A percentile compares a stretch with the other conserved stretches of the same genome.
Conservation (phyloP, 2,329 filamentous ascomycete genomes). For the Alternaria viburni region DNA sequence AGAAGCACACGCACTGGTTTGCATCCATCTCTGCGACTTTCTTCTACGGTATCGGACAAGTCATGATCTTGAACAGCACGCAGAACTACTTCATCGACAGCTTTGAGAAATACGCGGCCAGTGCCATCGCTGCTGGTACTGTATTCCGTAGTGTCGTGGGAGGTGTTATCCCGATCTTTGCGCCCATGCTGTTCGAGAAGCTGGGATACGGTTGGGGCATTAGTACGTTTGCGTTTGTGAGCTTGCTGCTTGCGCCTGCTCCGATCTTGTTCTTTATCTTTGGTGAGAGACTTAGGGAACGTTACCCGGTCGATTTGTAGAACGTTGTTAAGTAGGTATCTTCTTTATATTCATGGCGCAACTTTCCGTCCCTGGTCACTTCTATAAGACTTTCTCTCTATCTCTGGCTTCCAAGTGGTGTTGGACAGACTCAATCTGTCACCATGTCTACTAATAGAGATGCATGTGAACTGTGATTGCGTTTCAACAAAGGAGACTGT, state of each 20-base stretch:
- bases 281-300: constrained; percentile 55
- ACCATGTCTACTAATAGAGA: background rate
- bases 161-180: constrained; percentile 56
- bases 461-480: background rate
- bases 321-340: background rate
- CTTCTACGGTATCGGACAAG: constrained; percentile 60
- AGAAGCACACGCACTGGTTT: constrained; percentile 51
- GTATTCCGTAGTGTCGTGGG: constrained; percentile 56
- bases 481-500: background rate
- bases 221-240: constrained; percentile 56
- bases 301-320: constrained; percentile 40
- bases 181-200: constrained; percentile 52
- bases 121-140: constrained; percentile 58
- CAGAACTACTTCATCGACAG: constrained; percentile 64
- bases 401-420: background rate
- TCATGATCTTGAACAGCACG: constrained; percentile 60
- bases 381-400: background rate
- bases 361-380: background rate
- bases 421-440: background rate
- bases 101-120: constrained; percentile 59
- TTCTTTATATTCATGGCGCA: background rate
- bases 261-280: constrained; percentile 58
- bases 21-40: constrained; percentile 52
- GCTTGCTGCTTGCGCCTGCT: constrained; percentile 55
- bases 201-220: constrained; percentile 59